A percentile compares a stretch with the other conserved stretches of the same genome.
Evolutionary conservation across 495 filamentous ascomycete genomes (phyloP).

Genomic region (Aspergillus sparsus): DNA sequence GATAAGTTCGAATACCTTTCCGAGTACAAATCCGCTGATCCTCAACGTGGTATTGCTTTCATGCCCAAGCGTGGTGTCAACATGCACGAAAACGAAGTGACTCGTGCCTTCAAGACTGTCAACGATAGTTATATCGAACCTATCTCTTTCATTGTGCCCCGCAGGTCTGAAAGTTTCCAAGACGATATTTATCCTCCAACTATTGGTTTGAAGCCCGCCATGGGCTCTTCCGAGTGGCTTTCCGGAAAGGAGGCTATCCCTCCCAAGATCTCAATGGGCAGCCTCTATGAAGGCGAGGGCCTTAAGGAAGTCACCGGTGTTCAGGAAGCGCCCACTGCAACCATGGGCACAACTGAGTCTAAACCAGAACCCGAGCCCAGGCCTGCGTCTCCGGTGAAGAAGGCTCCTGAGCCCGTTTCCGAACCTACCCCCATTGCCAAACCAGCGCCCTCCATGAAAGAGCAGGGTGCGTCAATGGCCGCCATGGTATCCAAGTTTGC

Average conservation of each 20-base stretch:
- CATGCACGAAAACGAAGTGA: slow-evolving; percentile 94
- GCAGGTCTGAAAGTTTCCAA: slow-evolving; percentile 95
- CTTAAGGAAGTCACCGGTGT: slow-evolving; percentile 68
- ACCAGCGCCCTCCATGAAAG: slow-evolving; percentile 69
- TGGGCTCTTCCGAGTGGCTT: slow-evolving; percentile 81
- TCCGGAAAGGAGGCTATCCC: slow-evolving; percentile 79
- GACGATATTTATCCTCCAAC: slow-evolving; percentile 93
- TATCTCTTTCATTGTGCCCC: slow-evolving; percentile 94
- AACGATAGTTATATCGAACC: slow-evolving; percentile 94
- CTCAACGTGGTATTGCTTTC: slow-evolving; percentile 93
- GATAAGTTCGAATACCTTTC: slow-evolving; percentile 96
- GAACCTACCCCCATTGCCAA: slow-evolving; percentile 47
- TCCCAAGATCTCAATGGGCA: slow-evolving; percentile 89
- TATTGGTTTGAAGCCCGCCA: slow-evolving; percentile 71
- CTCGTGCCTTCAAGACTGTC: slow-evolving; percentile 94
- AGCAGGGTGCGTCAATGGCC: slow-evolving; percentile 82
- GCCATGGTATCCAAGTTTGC: slow-evolving; percentile 81
- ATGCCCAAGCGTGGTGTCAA: slow-evolving; percentile 93
- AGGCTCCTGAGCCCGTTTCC: slow-evolving; percentile 36
- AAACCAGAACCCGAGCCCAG: slow-evolving; percentile 52
- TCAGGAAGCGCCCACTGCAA: slow-evolving; percentile 62
- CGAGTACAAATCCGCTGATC: slow-evolving; percentile 93
- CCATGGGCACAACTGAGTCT: slow-evolving; percentile 42
- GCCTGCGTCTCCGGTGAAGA: slow-evolving; percentile 47
- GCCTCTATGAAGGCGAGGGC: slow-evolving; percentile 80